Evolutionary conservation across 2,329 filamentous ascomycete genomes (phyloP).

Genomic region (Claviceps africana): DNA sequence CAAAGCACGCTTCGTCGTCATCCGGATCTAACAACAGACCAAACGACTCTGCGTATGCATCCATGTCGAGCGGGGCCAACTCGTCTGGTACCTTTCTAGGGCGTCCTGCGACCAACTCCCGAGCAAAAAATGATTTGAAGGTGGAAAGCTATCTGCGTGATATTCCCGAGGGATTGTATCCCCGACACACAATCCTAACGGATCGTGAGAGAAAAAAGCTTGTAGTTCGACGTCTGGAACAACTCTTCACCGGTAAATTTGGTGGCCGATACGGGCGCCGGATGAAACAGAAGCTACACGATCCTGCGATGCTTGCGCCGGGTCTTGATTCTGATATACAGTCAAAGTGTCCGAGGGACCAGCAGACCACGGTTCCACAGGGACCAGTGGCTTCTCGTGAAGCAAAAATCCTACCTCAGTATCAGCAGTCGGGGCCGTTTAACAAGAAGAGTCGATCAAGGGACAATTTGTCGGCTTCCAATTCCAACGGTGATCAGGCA

Average conservation of each 20-base stretch:
- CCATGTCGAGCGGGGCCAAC: constrained; percentile 42
- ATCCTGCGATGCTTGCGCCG: constrained; percentile 4
- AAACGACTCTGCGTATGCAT: constrained; percentile 53
- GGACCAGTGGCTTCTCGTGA: constrained; percentile 28
- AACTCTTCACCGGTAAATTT: constrained; percentile 65
- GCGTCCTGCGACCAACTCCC: constrained; percentile 22
- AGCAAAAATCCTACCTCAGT: constrained; percentile 30
- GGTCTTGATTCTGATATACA: constrained; percentile 16
- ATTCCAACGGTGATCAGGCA: constrained; percentile 34
- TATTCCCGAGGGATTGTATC: constrained; percentile 55
- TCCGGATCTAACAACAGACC: constrained; percentile 39
- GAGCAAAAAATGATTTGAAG: constrained; percentile 37
- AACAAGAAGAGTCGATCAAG: constrained; percentile 27
- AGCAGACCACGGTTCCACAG: constrained; percentile 13
- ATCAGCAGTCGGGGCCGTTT: constrained; percentile 14
- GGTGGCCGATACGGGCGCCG: constrained; percentile 24
- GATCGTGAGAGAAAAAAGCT: constrained; percentile 65
- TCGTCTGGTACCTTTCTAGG: constrained; percentile 27
- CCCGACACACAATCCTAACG: constrained; percentile 46
- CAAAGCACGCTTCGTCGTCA: constrained; percentile 37
- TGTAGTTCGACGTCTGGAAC: constrained; percentile 62
- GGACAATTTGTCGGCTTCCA: constrained; percentile 30
- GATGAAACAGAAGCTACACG: constrained; percentile 11
- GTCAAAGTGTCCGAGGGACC: constrained; percentile 18
- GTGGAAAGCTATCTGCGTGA: constrained; percentile 58